These are phyloP conservation scores for Oxyria digyna DNA, from an alignment of 148 eudicot genomes.

Conservation along the genomic window DNA sequence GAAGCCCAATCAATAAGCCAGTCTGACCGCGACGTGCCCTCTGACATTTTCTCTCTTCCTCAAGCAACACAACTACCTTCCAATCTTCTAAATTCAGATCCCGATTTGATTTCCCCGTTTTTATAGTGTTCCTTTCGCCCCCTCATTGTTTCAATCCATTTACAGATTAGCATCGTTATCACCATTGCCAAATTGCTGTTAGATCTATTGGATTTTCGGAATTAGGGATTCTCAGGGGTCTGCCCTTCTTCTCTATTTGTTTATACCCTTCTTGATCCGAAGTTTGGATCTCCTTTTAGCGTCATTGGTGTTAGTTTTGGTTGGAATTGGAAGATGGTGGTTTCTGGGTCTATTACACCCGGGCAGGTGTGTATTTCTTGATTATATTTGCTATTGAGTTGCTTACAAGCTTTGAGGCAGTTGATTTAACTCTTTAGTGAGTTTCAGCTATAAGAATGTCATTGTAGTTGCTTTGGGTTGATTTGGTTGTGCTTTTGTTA, in stretches of 20 bases:
- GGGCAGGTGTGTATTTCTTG: slow-evolving; percentile 9
- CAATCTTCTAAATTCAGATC: neutral
- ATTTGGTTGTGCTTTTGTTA: neutral
- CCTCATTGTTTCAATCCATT: neutral
- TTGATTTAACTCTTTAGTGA: neutral
- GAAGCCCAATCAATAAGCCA: neutral
- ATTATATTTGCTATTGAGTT: neutral
- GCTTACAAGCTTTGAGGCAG: neutral
- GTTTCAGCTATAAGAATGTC: neutral
- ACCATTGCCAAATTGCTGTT: neutral
- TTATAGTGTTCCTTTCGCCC: slow-evolving; percentile 3
- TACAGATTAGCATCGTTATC: neutral
- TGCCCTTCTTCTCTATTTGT: neutral
- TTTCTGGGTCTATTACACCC: neutral
- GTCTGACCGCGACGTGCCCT: slow-evolving; percentile 1
- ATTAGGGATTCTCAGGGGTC: slow-evolving; percentile 1
- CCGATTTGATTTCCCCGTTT: neutral
- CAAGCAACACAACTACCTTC: slow-evolving; percentile 6
- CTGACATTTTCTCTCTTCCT: neutral
- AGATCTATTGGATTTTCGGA: neutral
- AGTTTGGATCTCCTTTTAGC: neutral
- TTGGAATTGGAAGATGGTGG: slow-evolving; percentile 2
- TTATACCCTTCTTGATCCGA: neutral
- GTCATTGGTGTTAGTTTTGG: neutral
- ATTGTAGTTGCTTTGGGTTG: neutral